These are phyloP conservation scores for Trametes cubensis DNA, from an alignment of 768 basidiomycete species.

Conservation along the genomic window DNA sequence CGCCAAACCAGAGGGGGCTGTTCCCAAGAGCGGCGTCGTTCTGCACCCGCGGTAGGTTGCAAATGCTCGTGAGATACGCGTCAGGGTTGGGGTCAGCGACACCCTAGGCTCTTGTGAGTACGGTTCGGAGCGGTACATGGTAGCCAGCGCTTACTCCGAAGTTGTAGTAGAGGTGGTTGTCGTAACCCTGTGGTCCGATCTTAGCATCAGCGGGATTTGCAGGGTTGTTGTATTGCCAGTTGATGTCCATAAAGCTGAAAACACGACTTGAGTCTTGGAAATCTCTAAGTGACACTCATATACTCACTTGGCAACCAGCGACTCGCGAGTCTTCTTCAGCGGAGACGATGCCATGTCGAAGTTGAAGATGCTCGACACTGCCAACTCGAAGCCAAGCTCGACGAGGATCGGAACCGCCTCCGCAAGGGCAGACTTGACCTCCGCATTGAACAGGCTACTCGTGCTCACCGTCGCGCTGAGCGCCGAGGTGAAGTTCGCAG, in stretches of 20 bases:
- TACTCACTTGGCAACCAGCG: conserved; percentile 44
- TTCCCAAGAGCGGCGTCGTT: conserved; percentile 47
- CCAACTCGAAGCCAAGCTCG: conserved; percentile 31
- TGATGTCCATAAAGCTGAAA: conserved; percentile 76
- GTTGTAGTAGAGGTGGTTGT: conserved; percentile 80
- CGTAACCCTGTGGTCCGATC: conserved; percentile 72
- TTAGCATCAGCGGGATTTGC: conserved; percentile 71
- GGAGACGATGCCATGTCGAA: conserved; percentile 26
- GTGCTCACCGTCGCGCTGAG: conserved; percentile 26
- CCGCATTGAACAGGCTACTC: conserved; percentile 29
- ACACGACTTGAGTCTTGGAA: not conserved
- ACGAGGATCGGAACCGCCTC: conserved; percentile 43
- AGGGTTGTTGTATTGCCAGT: conserved; percentile 73
- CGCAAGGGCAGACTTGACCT: conserved; percentile 39
- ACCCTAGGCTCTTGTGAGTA: conserved; percentile 45
- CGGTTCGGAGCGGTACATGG: not conserved
- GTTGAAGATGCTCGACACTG: conserved; percentile 25
- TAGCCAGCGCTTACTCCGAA: conserved; percentile 52
- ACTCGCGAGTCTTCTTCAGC: conserved; percentile 26
- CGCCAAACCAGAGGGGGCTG: conserved; percentile 56
- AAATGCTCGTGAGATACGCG: conserved; percentile 68
- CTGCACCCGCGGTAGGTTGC: conserved; percentile 66
- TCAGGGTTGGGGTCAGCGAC: conserved; percentile 66
- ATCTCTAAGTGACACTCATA: not conserved
- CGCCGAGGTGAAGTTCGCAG: conserved; percentile 42